A percentile compares a stretch with the other conserved stretches of the same genome.
phyloP scores from a whole-genome alignment of 495 filamentous ascomycete genomes.

The Tirmania nivea region DNA sequence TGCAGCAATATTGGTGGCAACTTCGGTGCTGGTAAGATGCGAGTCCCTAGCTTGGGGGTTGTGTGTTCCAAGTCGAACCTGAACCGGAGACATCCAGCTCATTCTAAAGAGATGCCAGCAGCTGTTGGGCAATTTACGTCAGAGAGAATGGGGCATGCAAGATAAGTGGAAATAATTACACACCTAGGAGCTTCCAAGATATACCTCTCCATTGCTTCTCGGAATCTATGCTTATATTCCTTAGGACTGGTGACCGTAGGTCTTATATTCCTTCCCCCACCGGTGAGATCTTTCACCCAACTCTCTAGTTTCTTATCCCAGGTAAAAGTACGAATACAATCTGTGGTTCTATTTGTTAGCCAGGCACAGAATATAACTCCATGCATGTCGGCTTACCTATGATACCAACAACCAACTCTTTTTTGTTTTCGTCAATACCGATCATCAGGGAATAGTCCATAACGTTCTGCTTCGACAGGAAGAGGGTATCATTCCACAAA shows the following conservation, averaged over 20 bases:
- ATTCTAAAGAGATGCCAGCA: slow-evolving; percentile 55
- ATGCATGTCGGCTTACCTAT: slow-evolving; percentile 27
- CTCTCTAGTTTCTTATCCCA: slow-evolving; percentile 99
- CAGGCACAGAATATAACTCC: neutral
- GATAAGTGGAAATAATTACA: slow-evolving; percentile 16
- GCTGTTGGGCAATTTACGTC: slow-evolving; percentile 15
- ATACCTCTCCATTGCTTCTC: slow-evolving; percentile 91
- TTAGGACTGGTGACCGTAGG: slow-evolving; percentile 93
- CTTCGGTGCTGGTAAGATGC: too few species aligned
- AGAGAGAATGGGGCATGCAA: neutral
- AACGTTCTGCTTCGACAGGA: slow-evolving; percentile 74
- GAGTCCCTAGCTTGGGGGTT: neutral
- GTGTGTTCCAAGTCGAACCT: neutral
- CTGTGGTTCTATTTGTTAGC: slow-evolving; percentile 17
- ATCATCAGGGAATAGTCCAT: slow-evolving; percentile 99
- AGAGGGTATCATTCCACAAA: slow-evolving; percentile 91
- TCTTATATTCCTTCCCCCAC: slow-evolving; percentile 46
- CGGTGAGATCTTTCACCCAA: slow-evolving; percentile 90
- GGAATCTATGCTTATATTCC: slow-evolving; percentile 89
- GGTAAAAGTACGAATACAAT: slow-evolving; percentile 94
- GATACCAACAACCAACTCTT: slow-evolving; percentile 87
- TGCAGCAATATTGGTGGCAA: too few species aligned
- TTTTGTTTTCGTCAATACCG: slow-evolving; percentile 70
- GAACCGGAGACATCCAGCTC: neutral
- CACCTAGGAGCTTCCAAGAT: slow-evolving; percentile 46